Percentiles rank a stretch among this genome's conserved stretches.
Conservation (phyloP, 345 rosid species). For the Sisymbrium altissimum region DNA sequence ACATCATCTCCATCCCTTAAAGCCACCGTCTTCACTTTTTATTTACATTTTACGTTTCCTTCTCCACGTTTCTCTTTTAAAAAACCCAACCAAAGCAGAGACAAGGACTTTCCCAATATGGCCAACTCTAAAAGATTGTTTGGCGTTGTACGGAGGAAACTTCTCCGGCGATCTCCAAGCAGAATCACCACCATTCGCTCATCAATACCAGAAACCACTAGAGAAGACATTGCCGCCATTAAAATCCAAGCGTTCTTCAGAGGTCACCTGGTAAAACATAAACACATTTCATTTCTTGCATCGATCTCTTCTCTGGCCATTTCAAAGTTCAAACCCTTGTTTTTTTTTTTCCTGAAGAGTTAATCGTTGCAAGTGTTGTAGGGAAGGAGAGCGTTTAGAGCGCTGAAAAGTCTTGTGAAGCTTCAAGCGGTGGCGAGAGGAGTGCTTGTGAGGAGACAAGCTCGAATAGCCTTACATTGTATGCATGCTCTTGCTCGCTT, state of each 20-base stretch:
- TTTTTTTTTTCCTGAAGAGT: not conserved
- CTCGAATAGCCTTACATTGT: conserved; percentile 62
- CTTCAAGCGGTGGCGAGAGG: conserved; percentile 80
- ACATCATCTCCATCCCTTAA: conserved; percentile 36
- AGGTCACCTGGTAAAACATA: conserved; percentile 62
- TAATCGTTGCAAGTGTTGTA: conserved; percentile 9
- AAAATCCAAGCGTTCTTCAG: conserved; percentile 80
- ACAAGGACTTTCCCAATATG: not conserved
- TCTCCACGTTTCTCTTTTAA: not conserved
- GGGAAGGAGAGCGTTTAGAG: conserved; percentile 75
- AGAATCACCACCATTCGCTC: conserved; percentile 23
- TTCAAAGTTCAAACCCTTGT: not conserved
- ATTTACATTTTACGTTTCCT: conserved; percentile 31
- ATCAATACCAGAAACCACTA: not conserved
- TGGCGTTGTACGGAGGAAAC: conserved; percentile 25
- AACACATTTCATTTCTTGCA: too few relatives aligned
- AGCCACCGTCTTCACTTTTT: conserved; percentile 26
- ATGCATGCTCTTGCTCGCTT: conserved; percentile 76
- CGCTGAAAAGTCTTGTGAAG: conserved; percentile 78
- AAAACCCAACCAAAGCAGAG: conserved; percentile 4
- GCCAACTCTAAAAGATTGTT: conserved; percentile 29
- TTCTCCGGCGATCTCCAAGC: conserved; percentile 28
- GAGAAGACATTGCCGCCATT: conserved; percentile 55
- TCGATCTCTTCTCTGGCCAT: not conserved
- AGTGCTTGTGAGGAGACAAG: conserved; percentile 56